Evolutionary conservation across 2,329 filamentous ascomycete species (phyloP).

Genomic region (Aspergillus sp.): DNA sequence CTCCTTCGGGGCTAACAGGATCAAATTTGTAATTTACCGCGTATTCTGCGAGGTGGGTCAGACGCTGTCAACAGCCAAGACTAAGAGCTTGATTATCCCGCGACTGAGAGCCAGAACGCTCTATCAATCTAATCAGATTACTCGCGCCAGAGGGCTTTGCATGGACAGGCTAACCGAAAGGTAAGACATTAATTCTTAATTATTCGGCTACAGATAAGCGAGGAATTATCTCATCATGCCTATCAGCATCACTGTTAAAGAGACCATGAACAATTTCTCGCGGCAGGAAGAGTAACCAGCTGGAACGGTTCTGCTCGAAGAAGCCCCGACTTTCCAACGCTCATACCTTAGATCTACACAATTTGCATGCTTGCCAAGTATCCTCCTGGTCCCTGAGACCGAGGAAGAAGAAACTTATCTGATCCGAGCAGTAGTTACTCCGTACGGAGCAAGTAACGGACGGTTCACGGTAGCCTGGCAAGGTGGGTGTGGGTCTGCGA

Average conservation of each 20-base stretch:
- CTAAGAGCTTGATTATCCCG: background rate
- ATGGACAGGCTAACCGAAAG: no score
- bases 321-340: background rate
- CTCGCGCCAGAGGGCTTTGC: background rate
- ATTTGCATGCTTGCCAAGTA: background rate
- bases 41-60: background rate
- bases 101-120: background rate
- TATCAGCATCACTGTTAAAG: no score
- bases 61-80: background rate
- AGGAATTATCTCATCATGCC: no score
- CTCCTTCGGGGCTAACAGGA: background rate
- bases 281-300: no score
- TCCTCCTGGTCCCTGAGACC: background rate
- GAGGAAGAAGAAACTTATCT: background rate
- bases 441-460: no score
- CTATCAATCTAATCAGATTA: constrained; percentile 21
- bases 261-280: no score
- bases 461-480: no score
- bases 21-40: background rate
- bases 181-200: no score
- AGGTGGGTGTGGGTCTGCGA: no score
- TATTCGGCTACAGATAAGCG: no score
- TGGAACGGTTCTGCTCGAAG: no score
- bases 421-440: background rate
- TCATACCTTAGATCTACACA: background rate